Evolutionary conservation across 1,139 yeast genomes (phyloP).

Genomic region (Blastobotrys serpentis): DNA sequence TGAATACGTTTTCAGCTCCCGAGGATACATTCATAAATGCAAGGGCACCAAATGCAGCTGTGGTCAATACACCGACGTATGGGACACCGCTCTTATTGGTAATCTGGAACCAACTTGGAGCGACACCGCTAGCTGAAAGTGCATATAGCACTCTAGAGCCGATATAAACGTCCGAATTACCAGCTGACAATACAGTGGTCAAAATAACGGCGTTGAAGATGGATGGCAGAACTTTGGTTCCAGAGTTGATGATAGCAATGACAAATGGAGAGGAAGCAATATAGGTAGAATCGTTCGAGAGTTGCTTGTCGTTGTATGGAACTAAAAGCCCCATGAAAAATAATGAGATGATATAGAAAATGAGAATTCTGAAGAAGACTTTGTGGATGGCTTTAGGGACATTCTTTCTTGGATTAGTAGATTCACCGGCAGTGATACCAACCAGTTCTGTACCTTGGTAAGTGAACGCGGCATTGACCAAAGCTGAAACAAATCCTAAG

Average conservation of each 20-base stretch:
- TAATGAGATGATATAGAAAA: conserved; percentile 50
- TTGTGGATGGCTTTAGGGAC: conserved; percentile 75
- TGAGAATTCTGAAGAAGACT: conserved; percentile 57
- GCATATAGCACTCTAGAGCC: conserved; percentile 69
- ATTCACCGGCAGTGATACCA: conserved; percentile 75
- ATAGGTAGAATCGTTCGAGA: conserved; percentile 33
- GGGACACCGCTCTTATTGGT: conserved; percentile 72
- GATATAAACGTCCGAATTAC: conserved; percentile 70
- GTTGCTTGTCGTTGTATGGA: conserved; percentile 38
- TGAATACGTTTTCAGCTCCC: conserved; percentile 53
- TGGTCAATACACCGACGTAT: conserved; percentile 46
- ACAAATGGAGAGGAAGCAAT: conserved; percentile 65
- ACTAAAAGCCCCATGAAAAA: conserved; percentile 51
- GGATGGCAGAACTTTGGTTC: conserved; percentile 60
- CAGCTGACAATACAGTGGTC: conserved; percentile 68
- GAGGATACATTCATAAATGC: conserved; percentile 63
- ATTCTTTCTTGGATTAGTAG: conserved; percentile 68
- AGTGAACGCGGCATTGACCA: conserved; percentile 48
- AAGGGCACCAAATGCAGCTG: conserved; percentile 51
- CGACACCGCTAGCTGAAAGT: conserved; percentile 59
- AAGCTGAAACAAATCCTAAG: conserved; percentile 46
- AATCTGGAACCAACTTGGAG: conserved; percentile 57
- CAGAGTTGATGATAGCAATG: conserved; percentile 59
- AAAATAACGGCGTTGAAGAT: conserved; percentile 67
- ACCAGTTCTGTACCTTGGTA: conserved; percentile 80